Evolutionary conservation across 306 rosid species (phyloP), one percentile per base, ranked within the genome.

Genomic region (Cicer bijugum): DNA sequence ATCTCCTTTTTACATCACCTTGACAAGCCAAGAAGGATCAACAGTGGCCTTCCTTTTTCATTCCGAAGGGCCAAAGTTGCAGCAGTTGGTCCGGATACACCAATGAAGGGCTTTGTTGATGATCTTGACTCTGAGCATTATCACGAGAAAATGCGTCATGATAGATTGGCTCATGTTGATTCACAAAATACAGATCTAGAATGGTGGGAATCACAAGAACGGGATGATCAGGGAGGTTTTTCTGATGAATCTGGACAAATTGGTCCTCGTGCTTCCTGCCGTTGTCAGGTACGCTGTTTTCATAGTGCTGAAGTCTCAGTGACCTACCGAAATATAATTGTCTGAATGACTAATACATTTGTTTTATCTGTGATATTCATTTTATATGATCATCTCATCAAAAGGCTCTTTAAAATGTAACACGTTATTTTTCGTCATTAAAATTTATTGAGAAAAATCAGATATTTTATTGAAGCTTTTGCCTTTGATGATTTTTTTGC

Each of bases 201-300:
- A 58, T 95, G 99, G 97, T 95, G 99, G 99, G 99, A 95, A 82
- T 88, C 82, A 65, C 99, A 90, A 86, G 96, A 91, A 44, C 86
- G 96, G 38, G 93, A 84, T 74, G 85, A 81, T 80, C 89, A 87
- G 82, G 93, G 88, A 69, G 88, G 95, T 73, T 85, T 87, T 75
- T 35, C 82, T n/a, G 89, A 90, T 80, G 97, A 87, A 73, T 82
- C 84, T 9, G 96, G 97, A 78, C 93, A 86, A 88, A 90, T 88
- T 82, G 99, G 99, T 81, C 99, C 99, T 44, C 86, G 87, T 80
- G 86, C 86, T 84, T 90, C 99, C 28, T 91, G 99, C 72, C 88
- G 91, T 67, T 95, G 99, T 67, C 99, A 95, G 92, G 99, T 94
- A 48, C 15, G 77, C 58, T 70, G 42, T 47, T 50, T 55, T 74